Percentiles rank a stretch among this genome's conserved stretches.
Evolutionary conservation across 345 rosid genomes (phyloP).

Genomic region (Eucalyptus marginata): DNA sequence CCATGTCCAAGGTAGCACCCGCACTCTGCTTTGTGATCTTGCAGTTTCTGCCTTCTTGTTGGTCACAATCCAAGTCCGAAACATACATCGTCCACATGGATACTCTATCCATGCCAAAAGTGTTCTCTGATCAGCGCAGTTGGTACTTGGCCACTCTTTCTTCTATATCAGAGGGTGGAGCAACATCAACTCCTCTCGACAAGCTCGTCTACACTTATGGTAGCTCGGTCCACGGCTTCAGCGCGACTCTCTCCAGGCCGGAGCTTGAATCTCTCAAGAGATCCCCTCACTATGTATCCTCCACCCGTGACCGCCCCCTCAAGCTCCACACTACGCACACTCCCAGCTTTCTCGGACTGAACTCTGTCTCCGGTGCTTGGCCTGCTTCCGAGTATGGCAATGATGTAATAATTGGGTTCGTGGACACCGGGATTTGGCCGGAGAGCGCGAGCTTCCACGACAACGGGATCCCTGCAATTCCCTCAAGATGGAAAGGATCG

Average conservation of each 20-base stretch:
- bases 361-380: constrained; percentile 7
- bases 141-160: constrained; percentile 8
- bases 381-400: constrained; percentile 13
- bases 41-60: neutral
- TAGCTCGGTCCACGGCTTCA: constrained; percentile 22
- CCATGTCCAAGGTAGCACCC: neutral
- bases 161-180: neutral
- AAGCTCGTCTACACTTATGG: constrained; percentile 15
- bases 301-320: constrained; percentile 8
- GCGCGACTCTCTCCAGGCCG: constrained; percentile 6
- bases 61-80: neutral
- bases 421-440: constrained; percentile 44
- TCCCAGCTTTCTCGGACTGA: constrained; percentile 22
- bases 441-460: constrained; percentile 34
- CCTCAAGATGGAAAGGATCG: constrained; percentile 29
- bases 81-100: constrained; percentile 27
- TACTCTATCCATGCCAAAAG: constrained; percentile 15
- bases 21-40: neutral
- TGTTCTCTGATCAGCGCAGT: neutral
- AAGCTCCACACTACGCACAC: constrained; percentile 27
- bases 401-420: constrained; percentile 21
- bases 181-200: neutral
- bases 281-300: constrained; percentile 19
- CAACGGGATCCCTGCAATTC: constrained; percentile 11
- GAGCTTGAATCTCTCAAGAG: constrained; percentile 22